phyloP scores from a whole-genome alignment of 1,139 yeast genomes.

The Arxiozyma bovina region DNA sequence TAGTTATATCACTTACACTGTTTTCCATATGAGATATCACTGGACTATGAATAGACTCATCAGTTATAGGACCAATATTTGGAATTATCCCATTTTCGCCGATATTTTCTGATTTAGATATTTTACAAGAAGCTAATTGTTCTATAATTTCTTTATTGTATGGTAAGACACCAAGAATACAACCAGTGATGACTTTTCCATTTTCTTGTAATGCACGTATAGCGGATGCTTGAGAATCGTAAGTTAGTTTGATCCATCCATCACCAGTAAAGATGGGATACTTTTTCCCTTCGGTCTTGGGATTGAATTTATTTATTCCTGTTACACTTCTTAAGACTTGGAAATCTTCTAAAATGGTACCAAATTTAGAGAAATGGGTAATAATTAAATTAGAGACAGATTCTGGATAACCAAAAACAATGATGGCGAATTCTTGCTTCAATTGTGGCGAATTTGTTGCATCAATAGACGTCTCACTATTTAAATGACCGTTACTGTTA shows the following conservation, averaged over 20 bases:
- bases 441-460: conserved; percentile 8
- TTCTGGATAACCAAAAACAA: conserved; percentile 87
- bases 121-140: conserved; percentile 27
- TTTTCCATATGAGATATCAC: not conserved
- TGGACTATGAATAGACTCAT: conserved; percentile 3
- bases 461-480: conserved; percentile 7
- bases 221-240: conserved; percentile 67
- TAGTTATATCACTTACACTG: not conserved
- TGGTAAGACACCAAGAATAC: conserved; percentile 69
- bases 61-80: conserved; percentile 4
- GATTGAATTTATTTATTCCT: conserved; percentile 24
- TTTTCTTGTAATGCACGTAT: conserved; percentile 77
- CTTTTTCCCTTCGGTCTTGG: conserved; percentile 10
- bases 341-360: conserved; percentile 70
- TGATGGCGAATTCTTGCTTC: conserved; percentile 51
- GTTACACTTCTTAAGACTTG: conserved; percentile 34
- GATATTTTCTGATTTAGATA: conserved; percentile 22
- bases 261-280: conserved; percentile 73
- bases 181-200: conserved; percentile 63
- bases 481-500: conserved; percentile 6
- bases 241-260: conserved; percentile 85
- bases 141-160: conserved; percentile 54
- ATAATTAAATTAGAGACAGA: conserved; percentile 57
- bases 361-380: conserved; percentile 71
- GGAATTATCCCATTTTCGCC: conserved; percentile 32